Conservation (phyloP, 23 red algal genomes). For the Gracilaria gracilis region DNA sequence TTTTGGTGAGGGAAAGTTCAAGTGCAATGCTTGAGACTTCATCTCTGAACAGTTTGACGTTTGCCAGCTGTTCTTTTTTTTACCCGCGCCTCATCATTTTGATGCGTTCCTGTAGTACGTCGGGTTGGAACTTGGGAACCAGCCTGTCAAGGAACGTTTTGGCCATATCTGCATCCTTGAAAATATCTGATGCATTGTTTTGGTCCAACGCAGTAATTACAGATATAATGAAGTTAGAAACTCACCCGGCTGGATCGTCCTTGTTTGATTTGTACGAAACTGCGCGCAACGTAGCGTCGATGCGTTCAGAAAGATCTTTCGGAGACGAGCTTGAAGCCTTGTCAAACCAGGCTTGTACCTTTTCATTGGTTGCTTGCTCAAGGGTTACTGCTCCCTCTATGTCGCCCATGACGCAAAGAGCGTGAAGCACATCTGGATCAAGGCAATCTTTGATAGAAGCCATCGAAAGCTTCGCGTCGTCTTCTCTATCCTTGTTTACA, state of each 20-base stretch:
- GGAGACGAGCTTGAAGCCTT: neutral
- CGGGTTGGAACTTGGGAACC: neutral
- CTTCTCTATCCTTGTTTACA: constrained; percentile 3
- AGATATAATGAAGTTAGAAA: constrained; percentile 22
- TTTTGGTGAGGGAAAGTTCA: neutral
- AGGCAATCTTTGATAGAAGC: constrained; percentile 29
- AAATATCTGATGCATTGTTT: constrained; percentile 43
- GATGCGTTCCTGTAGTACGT: constrained; percentile 2
- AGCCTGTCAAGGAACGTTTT: neutral
- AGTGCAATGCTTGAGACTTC: neutral
- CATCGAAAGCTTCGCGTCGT: neutral
- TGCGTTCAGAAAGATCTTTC: constrained; percentile 42
- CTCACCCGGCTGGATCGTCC: neutral
- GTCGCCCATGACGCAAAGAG: constrained; percentile 20
- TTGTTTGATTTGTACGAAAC: constrained; percentile 15
- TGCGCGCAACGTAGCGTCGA: neutral
- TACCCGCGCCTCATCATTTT: neutral
- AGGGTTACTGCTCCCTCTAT: neutral
- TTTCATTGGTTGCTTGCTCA: constrained; percentile 21
- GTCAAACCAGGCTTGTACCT: constrained; percentile 45
- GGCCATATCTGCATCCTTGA: constrained; percentile 19
- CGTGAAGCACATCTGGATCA: neutral
- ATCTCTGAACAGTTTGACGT: neutral
- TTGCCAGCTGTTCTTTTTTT: neutral
- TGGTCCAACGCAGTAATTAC: constrained; percentile 33